phyloP scores from a whole-genome alignment of 805 yeast genomes.

The Priceomyces castillae region DNA sequence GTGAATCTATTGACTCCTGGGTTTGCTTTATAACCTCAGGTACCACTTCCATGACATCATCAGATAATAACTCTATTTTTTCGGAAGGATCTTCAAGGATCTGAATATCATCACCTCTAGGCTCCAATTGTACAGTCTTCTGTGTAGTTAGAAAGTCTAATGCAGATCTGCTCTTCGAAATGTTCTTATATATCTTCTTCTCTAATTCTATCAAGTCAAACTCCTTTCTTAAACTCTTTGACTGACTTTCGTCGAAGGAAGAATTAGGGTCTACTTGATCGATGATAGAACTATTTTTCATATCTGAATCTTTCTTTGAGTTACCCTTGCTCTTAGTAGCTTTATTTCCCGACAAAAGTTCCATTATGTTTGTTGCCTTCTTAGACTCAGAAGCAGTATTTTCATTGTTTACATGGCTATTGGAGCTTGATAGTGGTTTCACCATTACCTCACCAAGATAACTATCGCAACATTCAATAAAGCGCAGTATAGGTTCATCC shows the following conservation, averaged over 20 bases:
- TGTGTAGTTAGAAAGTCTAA: slow-evolving; percentile 15
- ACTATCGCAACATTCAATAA: background rate
- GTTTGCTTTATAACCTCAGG: background rate
- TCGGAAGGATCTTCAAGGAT: background rate
- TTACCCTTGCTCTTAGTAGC: slow-evolving; percentile 4
- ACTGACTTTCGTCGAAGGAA: slow-evolving; percentile 7
- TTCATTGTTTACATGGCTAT: background rate
- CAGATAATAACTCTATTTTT: background rate
- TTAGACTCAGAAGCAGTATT: background rate
- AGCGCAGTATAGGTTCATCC: background rate
- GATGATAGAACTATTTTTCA: background rate
- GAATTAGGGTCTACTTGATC: background rate
- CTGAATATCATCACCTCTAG: background rate
- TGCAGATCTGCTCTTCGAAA: slow-evolving; percentile 16
- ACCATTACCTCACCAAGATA: background rate
- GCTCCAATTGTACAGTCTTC: background rate
- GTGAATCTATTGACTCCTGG: background rate
- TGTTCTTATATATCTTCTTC: slow-evolving; percentile 16
- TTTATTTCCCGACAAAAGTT: slow-evolving; percentile 18
- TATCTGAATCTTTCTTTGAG: background rate
- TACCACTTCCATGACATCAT: slow-evolving; percentile 2
- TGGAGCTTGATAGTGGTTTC: background rate
- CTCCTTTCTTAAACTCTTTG: slow-evolving; percentile 14
- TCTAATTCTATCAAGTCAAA: slow-evolving; percentile 22
- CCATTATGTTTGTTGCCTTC: slow-evolving; percentile 9